Base-by-base conservation (phyloP, 2,329 filamentous ascomycete genomes). In the Dothistroma pini region DNA sequence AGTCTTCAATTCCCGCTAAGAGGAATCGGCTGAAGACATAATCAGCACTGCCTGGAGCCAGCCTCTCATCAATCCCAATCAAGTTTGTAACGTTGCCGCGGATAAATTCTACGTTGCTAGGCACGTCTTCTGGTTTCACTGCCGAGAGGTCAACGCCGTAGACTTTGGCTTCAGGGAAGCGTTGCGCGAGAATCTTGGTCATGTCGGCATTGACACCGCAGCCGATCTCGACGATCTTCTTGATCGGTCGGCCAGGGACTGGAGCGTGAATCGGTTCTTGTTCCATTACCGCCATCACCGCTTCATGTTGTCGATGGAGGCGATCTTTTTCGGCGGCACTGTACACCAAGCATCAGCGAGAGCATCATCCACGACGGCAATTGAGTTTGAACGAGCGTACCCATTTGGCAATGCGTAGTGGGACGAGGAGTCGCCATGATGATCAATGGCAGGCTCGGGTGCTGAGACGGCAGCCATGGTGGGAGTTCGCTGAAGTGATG, bases 321-420 rank as follows among this genome's bases (percentile, higher is more conserved):
- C 61, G 57, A 19, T 53, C 16, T 10, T 32, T 49, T 50, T 63
- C 61, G 19, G 25, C 19, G 12, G 54, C 50, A 31, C 61, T 63
- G 54, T 22, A 47, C 25, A 22, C 7, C 2, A 25, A 11, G 16
- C 25, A 34, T 51, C 32, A 52, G 49, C 22, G 7, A 5, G 16
- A 4, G 12, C 3, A 6, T 16, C 9, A 12, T 16, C 3, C 6
- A 19, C 31, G 14, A n/a, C 7, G 31, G 12, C 11, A 12, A 12
- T 25, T 19, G 31, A 14, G 47, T 14, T n/a, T 8, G n/a, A 21
- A 21, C 25, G 25, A 29, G 25, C 6, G 16, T 47, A 58, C 68
- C 79, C 1, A 75, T 77, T 16, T 81, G 80, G 79, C 69, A 80
- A 11, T 4, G 49, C 25, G 34, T 59, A 59, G 12, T 32, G 25